Conservation (phyloP, 306 rosid genomes). For the Rosa multiflora region DNA sequence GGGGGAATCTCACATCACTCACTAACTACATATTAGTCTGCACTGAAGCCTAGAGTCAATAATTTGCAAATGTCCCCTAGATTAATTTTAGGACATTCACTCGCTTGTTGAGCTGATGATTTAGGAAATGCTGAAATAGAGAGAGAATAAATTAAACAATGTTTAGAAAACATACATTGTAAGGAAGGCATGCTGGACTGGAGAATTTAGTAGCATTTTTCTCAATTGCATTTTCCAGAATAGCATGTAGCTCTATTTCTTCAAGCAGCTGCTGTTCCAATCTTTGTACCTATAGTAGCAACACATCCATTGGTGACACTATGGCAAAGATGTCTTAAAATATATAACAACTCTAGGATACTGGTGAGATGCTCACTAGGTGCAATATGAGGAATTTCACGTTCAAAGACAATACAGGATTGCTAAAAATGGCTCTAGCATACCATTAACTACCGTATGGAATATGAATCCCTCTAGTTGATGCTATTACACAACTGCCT, state of each 20-base stretch:
- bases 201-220: constrained; percentile 37
- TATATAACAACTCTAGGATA: neutral
- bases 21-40: neutral
- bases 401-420: neutral
- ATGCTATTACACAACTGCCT: neutral
- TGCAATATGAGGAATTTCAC: neutral
- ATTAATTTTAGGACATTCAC: neutral
- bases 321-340: constrained; percentile 6
- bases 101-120: neutral
- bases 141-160: neutral
- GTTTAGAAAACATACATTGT: constrained; percentile 41
- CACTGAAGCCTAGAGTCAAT: neutral
- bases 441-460: neutral
- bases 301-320: constrained; percentile 27
- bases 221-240: constrained; percentile 50
- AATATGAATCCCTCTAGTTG: neutral
- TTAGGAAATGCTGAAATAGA: constrained; percentile 5
- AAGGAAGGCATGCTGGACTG: constrained; percentile 43
- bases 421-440: neutral
- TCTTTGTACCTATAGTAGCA: constrained; percentile 43
- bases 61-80: neutral
- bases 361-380: neutral
- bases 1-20: neutral
- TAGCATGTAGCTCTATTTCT: constrained; percentile 58
- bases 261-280: constrained; percentile 48